Base-by-base conservation (phyloP, 2,329 filamentous ascomycete genomes). In the Aureobasidium sp. region DNA sequence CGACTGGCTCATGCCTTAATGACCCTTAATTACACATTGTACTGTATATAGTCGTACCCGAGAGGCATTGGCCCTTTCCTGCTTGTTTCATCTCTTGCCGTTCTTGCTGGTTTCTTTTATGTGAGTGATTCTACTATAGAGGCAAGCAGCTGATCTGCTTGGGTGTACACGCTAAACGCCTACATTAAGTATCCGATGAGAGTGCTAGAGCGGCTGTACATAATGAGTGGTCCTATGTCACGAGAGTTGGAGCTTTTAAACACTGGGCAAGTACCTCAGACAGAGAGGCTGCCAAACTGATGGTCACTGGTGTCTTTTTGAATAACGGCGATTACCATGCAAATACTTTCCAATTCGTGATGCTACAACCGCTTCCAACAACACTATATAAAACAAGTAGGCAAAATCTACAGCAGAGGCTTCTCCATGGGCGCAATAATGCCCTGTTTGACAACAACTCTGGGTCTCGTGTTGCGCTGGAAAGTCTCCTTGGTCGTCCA, bases 401-500 rank as follows among this genome's bases (percentile, higher is more conserved):
- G 25, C 5, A 25, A 21, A 19, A 19, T 21, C 40, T 73, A 82
- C 37, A 81, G 71, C 66, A 82, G 70, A 19, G 93, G 93, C 77
- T 88, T 92, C 61, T 87, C 84, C 83, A 99, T 89, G 42, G 94
- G 89, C 68, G 84, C 82, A 74, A 99, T 91, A 66, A 95, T 81
- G 49, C 94, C 94, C 76, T 92, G 89, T 79, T 95, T 96, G 73
- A 96, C 78, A 73, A 97, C 79, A 65, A 97, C 83, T 68, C 90
- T 84, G 61, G 94, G 94, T 81, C 93, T 95, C 62, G 89, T 95
- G 63, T 84, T 84, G 67, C 88, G 84, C 78, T 97, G 92, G 81
- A 94, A 94, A 15, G 88, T 90, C 77, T 90, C 85, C 82, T 96
- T 96, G n/a, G 93, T 97, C 67, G 86, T 85, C 92, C 93, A 99